phyloP scores from a whole-genome alignment of 345 rosid genomes.

The Brassica rapa region DNA sequence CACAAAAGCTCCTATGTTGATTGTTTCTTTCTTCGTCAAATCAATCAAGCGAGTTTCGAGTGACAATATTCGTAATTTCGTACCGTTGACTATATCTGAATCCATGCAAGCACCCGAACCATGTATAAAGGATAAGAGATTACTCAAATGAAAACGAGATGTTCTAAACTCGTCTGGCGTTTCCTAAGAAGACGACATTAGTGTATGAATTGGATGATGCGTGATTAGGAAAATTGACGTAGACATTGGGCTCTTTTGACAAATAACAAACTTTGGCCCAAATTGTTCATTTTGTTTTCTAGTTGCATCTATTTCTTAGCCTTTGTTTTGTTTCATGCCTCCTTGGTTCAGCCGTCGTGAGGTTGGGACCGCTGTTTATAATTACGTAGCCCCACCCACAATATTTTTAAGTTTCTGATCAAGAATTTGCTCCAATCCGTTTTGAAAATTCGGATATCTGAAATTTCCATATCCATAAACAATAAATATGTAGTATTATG shows the following conservation, averaged over 20 bases:
- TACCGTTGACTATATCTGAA: conserved; percentile 25
- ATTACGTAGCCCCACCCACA: conserved; percentile 8
- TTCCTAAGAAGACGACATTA: conserved; percentile 24
- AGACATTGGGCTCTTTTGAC: conserved; percentile 35
- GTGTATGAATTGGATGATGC: conserved; percentile 19
- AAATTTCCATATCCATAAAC: background rate
- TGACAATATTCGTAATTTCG: background rate
- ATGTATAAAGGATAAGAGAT: conserved; percentile 32
- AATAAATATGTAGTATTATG: background rate
- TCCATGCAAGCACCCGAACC: conserved; percentile 22
- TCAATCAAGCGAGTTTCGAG: conserved; percentile 9
- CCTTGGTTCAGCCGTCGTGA: conserved; percentile 20
- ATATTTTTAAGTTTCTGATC: background rate
- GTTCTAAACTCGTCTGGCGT: conserved; percentile 25
- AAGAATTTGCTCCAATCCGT: background rate
- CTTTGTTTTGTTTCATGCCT: conserved; percentile 9
- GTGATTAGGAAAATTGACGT: conserved; percentile 21
- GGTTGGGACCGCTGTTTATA: conserved; percentile 16
- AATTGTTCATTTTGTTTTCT: conserved; percentile 21
- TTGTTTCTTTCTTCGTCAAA: conserved; percentile 13
- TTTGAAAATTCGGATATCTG: background rate
- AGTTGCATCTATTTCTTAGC: conserved; percentile 6
- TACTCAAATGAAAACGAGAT: conserved; percentile 14
- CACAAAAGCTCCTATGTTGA: background rate
- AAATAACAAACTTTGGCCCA: conserved; percentile 35